phyloP scores from a whole-genome alignment of 1,139 yeast species.

The Debaryomycetaceae sp. region DNA sequence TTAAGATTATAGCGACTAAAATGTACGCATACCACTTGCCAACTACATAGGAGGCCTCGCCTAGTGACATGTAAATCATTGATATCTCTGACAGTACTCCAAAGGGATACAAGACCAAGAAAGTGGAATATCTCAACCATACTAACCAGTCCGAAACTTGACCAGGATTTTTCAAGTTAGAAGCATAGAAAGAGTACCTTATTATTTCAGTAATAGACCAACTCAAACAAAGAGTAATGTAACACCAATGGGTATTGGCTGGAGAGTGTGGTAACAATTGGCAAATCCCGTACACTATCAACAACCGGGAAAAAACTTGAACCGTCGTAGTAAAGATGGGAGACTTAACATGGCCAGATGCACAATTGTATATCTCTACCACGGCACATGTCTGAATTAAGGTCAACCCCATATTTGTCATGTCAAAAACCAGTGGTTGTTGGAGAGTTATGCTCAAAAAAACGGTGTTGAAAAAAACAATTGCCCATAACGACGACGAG shows the following conservation, averaged over 20 bases:
- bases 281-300: conserved; percentile 83
- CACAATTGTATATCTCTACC: conserved; percentile 76
- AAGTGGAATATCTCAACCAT: conserved; percentile 79
- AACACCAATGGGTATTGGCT: conserved; percentile 59
- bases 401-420: conserved; percentile 59
- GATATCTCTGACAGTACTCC: conserved; percentile 85
- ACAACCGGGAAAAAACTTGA: conserved; percentile 82
- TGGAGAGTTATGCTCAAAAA: conserved; percentile 40
- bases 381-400: conserved; percentile 80
- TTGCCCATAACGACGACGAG: conserved; percentile 44
- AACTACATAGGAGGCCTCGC: conserved; percentile 51
- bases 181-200: conserved; percentile 82
- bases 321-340: conserved; percentile 79
- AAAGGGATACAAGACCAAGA: conserved; percentile 78
- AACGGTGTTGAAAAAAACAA: conserved; percentile 40
- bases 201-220: conserved; percentile 92
- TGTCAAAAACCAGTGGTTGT: conserved; percentile 58
- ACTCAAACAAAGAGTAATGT: conserved; percentile 66
- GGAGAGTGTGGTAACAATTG: conserved; percentile 66
- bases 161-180: conserved; percentile 53
- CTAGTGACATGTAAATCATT: conserved; percentile 66
- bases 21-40: conserved; percentile 54
- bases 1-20: conserved; percentile 54
- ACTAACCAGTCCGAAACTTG: conserved; percentile 61
- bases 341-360: conserved; percentile 75